These are phyloP conservation scores for Dendryphion nanum DNA, from an alignment of 2,329 filamentous ascomycete genomes.

Conservation along the genomic window DNA sequence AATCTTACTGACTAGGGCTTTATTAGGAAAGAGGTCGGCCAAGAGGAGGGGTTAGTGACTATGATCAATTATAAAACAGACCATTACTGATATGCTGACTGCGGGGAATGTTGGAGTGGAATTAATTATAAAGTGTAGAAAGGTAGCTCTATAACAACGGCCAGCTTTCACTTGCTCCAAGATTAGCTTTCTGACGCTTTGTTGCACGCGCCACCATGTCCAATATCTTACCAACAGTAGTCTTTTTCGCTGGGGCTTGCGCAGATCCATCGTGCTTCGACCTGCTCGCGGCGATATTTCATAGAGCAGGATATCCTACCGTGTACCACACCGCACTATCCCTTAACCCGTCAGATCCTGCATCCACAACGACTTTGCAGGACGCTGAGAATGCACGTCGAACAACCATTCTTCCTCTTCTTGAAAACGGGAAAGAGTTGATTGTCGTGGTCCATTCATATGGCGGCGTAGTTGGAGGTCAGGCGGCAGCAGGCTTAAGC, in stretches of 20 bases:
- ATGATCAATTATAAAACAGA: too few species aligned
- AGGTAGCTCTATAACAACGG: too few species aligned
- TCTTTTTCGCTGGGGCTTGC: conserved; percentile 13
- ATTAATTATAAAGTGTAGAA: too few species aligned
- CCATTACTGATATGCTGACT: too few species aligned
- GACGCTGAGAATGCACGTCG: conserved; percentile 7
- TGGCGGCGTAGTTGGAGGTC: conserved; percentile 26
- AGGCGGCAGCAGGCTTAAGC: conserved; percentile 20
- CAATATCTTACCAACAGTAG: too few species aligned
- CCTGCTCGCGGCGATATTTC: conserved; percentile 3
- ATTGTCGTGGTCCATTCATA: conserved; percentile 37
- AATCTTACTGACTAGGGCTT: too few species aligned
- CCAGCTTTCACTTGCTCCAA: too few species aligned
- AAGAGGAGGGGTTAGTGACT: too few species aligned
- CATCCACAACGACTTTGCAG: conserved; percentile 2
- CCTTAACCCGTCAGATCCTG: conserved; percentile 9
- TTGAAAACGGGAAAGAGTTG: conserved; percentile 30
- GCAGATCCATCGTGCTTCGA: conserved; percentile 14
- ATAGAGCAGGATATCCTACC: conserved; percentile 9
- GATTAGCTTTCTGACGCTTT: too few species aligned
- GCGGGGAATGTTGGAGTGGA: too few species aligned
- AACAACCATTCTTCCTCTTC: conserved; percentile 5
- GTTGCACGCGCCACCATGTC: too few species aligned
- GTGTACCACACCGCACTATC: conserved; percentile 7
- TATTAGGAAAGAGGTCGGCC: too few species aligned